Percentiles rank a stretch among this genome's conserved stretches.
Conservation (phyloP, 2,329 filamentous ascomycete species). For the Rutstroemia sp. region DNA sequence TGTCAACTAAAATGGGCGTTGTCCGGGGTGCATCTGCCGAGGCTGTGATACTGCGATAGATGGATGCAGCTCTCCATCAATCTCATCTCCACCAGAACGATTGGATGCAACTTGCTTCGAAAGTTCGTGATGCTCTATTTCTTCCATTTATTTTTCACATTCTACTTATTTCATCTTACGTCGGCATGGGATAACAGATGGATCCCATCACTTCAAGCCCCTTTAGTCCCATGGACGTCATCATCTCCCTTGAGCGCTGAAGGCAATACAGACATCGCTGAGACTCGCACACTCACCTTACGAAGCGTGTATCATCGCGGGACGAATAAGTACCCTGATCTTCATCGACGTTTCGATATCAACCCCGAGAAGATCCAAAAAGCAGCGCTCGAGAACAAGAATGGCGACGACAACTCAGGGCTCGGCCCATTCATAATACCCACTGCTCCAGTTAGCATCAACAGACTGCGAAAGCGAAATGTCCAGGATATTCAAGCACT, state of each 20-base stretch:
- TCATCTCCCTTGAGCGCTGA: neutral
- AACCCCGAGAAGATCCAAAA: constrained; percentile 6
- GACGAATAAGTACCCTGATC: constrained; percentile 1
- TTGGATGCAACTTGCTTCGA: neutral
- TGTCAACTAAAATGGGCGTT: no score
- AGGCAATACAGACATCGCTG: neutral
- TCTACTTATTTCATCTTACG: neutral
- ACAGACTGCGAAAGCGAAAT: constrained; percentile 3
- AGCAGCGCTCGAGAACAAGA: neutral
- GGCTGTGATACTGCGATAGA: neutral
- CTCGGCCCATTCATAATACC: constrained; percentile 3
- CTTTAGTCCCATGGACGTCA: constrained; percentile 1
- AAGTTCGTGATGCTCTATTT: constrained; percentile 7
- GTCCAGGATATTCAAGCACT: constrained; percentile 8
- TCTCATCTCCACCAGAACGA: neutral
- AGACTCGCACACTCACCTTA: constrained; percentile 6
- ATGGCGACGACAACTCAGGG: neutral
- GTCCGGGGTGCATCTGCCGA: neutral
- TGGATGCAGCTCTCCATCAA: neutral
- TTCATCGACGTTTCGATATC: constrained; percentile 7
- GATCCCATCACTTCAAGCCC: neutral
- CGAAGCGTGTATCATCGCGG: constrained; percentile 8
- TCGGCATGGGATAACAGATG: constrained; percentile 6
- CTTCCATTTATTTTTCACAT: neutral
- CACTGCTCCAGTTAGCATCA: constrained; percentile 4